Percentiles rank a stretch among this genome's conserved stretches.
These are phyloP conservation scores for Scedosporium apiospermum DNA, from an alignment of 2,329 filamentous ascomycete genomes.

Conservation along the genomic window DNA sequence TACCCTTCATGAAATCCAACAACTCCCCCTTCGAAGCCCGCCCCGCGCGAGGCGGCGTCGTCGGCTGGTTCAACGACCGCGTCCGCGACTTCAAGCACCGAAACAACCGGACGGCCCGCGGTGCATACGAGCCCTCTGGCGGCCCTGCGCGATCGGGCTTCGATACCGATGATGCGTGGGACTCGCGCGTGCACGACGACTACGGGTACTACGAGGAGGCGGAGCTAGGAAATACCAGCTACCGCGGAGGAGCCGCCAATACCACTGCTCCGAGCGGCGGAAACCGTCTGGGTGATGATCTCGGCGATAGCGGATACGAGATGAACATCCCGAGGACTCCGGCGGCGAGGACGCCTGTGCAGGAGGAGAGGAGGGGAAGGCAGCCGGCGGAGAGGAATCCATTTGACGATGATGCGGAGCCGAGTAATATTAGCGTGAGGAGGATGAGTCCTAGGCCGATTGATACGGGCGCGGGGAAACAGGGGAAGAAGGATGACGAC, in stretches of 20 bases:
- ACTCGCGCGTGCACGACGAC: slow-evolving; percentile 61
- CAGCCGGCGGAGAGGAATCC: slow-evolving; percentile 41
- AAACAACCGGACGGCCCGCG: slow-evolving; percentile 55
- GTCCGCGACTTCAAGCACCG: slow-evolving; percentile 54
- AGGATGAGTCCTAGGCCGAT: slow-evolving; percentile 72
- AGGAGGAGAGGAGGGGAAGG: slow-evolving; percentile 31
- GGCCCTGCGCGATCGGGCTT: slow-evolving; percentile 35
- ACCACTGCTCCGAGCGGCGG: slow-evolving; percentile 1
- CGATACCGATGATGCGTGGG: slow-evolving; percentile 82
- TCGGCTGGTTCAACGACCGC: slow-evolving; percentile 65
- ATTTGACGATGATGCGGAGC: slow-evolving; percentile 60
- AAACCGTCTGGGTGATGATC: slow-evolving; percentile 11
- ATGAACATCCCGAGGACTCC: slow-evolving; percentile 34
- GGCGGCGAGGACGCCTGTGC: slow-evolving; percentile 25
- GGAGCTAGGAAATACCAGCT: slow-evolving; percentile 16
- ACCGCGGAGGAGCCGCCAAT: slow-evolving; percentile 14
- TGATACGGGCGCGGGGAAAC: slow-evolving; percentile 30
- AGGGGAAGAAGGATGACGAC: slow-evolving; percentile 25
- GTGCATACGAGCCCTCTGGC: slow-evolving; percentile 56
- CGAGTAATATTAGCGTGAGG: slow-evolving; percentile 51
- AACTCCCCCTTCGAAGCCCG: slow-evolving; percentile 37
- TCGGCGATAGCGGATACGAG: slow-evolving; percentile 34
- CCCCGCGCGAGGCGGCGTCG: slow-evolving; percentile 49
- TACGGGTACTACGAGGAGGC: slow-evolving; percentile 45
- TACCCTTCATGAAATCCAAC: slow-evolving; percentile 55